These are phyloP conservation scores for Colletotrichum sansevieriae DNA, from an alignment of 2,329 filamentous ascomycete species.

Conservation along the genomic window DNA sequence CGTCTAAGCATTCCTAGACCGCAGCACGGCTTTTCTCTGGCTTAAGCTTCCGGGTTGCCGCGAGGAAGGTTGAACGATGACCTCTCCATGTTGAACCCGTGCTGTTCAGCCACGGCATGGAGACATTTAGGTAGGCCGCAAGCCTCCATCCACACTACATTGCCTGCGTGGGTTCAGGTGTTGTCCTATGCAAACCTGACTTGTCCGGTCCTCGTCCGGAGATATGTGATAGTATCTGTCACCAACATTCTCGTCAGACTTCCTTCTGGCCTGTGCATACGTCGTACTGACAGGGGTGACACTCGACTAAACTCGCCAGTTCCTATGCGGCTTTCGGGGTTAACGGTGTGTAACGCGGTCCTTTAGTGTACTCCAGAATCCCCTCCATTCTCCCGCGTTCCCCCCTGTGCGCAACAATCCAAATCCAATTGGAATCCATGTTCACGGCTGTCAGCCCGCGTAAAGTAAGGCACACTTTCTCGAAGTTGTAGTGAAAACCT, in stretches of 20 bases:
- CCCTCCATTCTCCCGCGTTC: not conserved
- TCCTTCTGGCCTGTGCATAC: conserved; percentile 17
- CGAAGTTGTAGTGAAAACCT: not conserved
- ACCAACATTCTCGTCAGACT: not conserved
- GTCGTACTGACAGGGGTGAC: conserved; percentile 11
- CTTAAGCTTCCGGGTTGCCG: conserved; percentile 4
- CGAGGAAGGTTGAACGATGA: not conserved
- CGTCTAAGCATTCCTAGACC: too few relatives aligned
- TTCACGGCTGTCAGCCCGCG: conserved; percentile 19
- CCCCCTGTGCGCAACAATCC: conserved; percentile 13
- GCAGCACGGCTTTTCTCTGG: conserved; percentile 8
- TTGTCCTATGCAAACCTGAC: not conserved
- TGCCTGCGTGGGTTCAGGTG: conserved; percentile 2
- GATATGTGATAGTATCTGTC: not conserved
- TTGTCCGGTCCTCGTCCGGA: not conserved
- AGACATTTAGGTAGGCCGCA: not conserved
- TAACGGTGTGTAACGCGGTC: conserved; percentile 2
- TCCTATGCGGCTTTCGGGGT: conserved; percentile 23
- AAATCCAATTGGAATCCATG: conserved; percentile 1
- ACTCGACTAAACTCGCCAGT: not conserved
- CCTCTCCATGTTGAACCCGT: not conserved
- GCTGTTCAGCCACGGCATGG: not conserved
- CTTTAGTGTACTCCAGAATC: conserved; percentile 11
- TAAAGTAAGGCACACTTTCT: conserved; percentile 23
- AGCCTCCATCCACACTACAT: conserved; percentile 9